Base-by-base conservation (phyloP, 306 rosid species). In the Cicer arietinum region DNA sequence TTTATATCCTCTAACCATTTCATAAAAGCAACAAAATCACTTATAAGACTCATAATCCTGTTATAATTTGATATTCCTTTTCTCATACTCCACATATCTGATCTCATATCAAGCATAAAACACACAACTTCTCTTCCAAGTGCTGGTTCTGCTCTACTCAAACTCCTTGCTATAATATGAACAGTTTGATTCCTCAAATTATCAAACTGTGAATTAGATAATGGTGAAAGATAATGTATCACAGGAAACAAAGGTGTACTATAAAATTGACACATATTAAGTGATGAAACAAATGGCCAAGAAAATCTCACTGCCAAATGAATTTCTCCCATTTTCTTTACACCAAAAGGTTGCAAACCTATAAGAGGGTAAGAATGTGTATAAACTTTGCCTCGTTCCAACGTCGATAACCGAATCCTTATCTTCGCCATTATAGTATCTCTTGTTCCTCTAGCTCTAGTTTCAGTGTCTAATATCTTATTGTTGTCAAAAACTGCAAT, bases 221-320 rank as follows among this genome's bases (percentile, higher is more conserved):
- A 39, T 5, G 87, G 92, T n/a, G 77, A 81, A 22, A 48, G 11
- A 54, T 77, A 30, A 42, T 88, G 90, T 60, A 77, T 70, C 5
- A 4, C 41, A 2, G 90, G 90, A 17, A 88, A 52, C 67, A 84
- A 45, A 67, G 88, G 87, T 8, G 6, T 7, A 0, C 44, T 30
- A 47, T 80, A 81, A 41, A 41, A 48, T 11, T 74, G 70, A 56
- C 4, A 56, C 68, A 59, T 73, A 10, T 53, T 43, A 17, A 79
- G 35, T 20, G 79, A 25, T 54, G 83, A 82, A 41, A 6, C 2
- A 48, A 59, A 51, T 10, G 83, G 57, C 47, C 85, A 76, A 73
- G 86, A 81, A 52, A 88, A 81, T 52, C 85, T 88, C 44, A 88
- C 68, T 51, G 87, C 89, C 73, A 88, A 70, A 48, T 81, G 88